These are phyloP conservation scores for Conticribra weissflogii DNA, from an alignment of 108 stramenopile species.

Conservation along the genomic window DNA sequence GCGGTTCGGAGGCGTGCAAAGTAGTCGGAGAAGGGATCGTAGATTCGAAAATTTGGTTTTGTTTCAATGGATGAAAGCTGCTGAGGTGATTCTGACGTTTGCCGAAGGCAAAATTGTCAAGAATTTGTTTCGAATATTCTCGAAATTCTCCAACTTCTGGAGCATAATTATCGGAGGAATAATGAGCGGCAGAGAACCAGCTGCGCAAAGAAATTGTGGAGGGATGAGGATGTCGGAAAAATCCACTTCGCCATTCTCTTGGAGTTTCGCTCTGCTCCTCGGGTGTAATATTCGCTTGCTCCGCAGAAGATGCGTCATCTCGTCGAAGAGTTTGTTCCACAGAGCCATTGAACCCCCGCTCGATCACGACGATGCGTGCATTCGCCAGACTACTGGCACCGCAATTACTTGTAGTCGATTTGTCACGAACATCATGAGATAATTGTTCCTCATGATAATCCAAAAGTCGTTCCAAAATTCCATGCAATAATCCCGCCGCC, in stretches of 20 bases:
- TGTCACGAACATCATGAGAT: no score
- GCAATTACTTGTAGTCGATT: no score
- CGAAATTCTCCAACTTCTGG: not conserved
- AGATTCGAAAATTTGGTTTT: not conserved
- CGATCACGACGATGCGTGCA: no score
- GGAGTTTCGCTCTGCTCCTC: no score
- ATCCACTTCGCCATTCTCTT: not conserved
- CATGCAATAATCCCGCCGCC: constrained; percentile 69
- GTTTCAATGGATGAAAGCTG: not conserved
- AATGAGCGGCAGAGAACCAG: constrained; percentile 51
- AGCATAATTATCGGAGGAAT: not conserved
- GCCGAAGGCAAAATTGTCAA: not conserved
- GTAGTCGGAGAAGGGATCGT: constrained; percentile 24
- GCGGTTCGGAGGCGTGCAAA: constrained; percentile 38
- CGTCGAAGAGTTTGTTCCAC: no score
- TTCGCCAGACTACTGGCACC: no score
- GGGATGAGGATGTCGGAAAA: constrained; percentile 29
- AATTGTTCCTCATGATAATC: not conserved
- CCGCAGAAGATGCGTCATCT: no score
- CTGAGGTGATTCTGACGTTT: not conserved
- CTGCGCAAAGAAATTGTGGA: constrained; percentile 19
- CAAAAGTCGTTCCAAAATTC: constrained; percentile 41
- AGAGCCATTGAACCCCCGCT: no score
- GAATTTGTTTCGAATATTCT: not conserved
- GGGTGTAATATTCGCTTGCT: no score